Base-by-base conservation (phyloP, 2,329 filamentous ascomycete genomes). In the Falciphora oryzae region DNA sequence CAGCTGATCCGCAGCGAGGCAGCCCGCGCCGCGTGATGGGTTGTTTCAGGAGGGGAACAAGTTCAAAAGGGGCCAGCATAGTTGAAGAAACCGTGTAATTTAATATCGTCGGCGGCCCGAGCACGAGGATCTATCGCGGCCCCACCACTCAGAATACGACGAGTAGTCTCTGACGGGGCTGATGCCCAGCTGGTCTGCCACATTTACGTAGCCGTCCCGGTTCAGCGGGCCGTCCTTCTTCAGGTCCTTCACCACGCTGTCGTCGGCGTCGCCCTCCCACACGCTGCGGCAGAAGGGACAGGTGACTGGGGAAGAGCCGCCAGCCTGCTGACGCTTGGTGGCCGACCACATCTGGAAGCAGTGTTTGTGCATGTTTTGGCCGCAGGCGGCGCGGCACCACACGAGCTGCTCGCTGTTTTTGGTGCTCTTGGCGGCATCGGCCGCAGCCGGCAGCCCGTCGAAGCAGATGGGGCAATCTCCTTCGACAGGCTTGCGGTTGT, bases 221-320 rank as follows among this genome's bases (percentile, higher is more conserved):
- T 77, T 78, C 0, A 75, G 66, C 6, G 70, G 70, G 3, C 80
- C 77, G 0, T 73, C 75, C 67, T 77, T 80, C 61, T 75, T 76
- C 29, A 84, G 78, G 44, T 75, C 77, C 50, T 77, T 77, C 10
- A 82, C 73, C 66, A 76, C 70, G 3, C 76, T 74, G 27, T 78
- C 74, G 27, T 81, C 80, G 1, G 75, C 79, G 27, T 81, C 80
- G 1, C 76, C 79, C 68, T 81, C 75, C 87, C 87, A 89, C 1
- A 72, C 70, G 16, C 81, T 83, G 16, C 86, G 82, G 66, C 86
- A 89, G 70, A 85, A 84, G 0, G 86, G 86, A 68, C 86, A 89
- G 0, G 84, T 87, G 22, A 84, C 80, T 22, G 75, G 61, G n/a
- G 69, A 70, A 5, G 65, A 60, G 13, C 64, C 69, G 6, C 71